Evolutionary conservation across 1,284 basidiomycete species (phyloP), one percentile per base, ranked within the genome.

Genomic region (Spongispora temasekensis): DNA sequence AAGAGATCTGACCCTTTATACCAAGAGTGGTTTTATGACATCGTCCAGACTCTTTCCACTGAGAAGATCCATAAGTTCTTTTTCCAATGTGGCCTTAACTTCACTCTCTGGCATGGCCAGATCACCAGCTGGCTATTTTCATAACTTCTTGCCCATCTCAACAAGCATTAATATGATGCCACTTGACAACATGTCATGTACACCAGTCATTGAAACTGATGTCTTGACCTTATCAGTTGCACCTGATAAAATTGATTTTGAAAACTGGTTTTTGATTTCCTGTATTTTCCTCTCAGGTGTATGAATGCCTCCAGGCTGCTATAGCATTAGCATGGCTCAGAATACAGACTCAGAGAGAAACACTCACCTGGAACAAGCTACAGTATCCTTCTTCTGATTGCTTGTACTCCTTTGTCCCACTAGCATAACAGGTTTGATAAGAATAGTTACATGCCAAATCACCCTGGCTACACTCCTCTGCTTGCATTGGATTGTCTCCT

Each of bases 251-350:
- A 53, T 28, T 8, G 57, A n/a, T 2, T 40, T 9, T 13, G 10
- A 23, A 21, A 65, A 25, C 40, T 66, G 66, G 17, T 61, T 34
- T 13, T 55, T 34, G 13, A 69, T 60, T 13, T 53, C 21, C 7
- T 42, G 7, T 31, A 37, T 5, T 32, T 67, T 62, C 30, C 25
- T 46, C 1, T 32, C 48, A 4, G 62, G 61, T 3, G 12, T 35
- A 8, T 17, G 13, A 53, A 35, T n/a, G 13, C 8, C 15, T 2
- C 25, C 35, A 5, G 53, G 27, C 53, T 54, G 25, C 21, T 25
- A 35, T 35, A 25, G 15, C 7, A 19, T 25, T n/a, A 53, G 31
- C 23, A 30, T 25, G 8, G n/a, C 10, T 13, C 5, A 10, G 9
- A 46, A n/a, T 46, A 27, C 5, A n/a, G 21, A 44, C 42, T 37